Evolutionary conservation across 352 stramenopile genomes (phyloP).

Genomic region (Phytopythium kandeliae): DNA sequence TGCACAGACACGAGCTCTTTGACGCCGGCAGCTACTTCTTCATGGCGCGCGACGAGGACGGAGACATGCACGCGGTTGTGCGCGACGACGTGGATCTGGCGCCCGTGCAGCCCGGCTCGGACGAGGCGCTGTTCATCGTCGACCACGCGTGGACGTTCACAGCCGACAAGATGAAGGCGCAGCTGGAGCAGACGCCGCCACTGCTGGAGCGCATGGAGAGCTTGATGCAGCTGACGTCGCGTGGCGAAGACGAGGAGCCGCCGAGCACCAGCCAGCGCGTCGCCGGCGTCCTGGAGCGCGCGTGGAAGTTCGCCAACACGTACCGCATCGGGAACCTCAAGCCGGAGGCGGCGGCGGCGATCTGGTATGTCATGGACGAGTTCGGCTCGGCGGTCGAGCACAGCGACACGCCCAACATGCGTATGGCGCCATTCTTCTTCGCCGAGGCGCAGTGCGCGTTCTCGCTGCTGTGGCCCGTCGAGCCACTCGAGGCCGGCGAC

Average conservation of each 20-base stretch:
- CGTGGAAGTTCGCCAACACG: constrained; percentile 47
- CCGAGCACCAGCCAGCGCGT: constrained; percentile 20
- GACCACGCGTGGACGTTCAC: constrained; percentile 55
- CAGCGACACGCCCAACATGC: constrained; percentile 29
- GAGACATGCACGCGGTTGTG: constrained; percentile 37
- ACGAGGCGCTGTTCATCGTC: constrained; percentile 40
- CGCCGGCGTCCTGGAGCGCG: constrained; percentile 18
- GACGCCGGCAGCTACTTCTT: constrained; percentile 44
- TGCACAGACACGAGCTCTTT: constrained; percentile 43
- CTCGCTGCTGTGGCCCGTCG: constrained; percentile 39
- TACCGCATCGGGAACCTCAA: constrained; percentile 39
- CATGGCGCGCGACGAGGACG: constrained; percentile 37
- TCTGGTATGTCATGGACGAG: constrained; percentile 62
- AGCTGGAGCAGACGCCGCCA: constrained; percentile 21
- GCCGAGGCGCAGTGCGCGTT: constrained; percentile 33
- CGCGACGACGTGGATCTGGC: constrained; percentile 35
- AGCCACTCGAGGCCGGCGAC: constrained; percentile 33
- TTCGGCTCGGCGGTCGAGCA: constrained; percentile 51
- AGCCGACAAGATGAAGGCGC: constrained; percentile 27
- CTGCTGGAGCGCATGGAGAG: constrained; percentile 43
- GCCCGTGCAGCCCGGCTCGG: constrained; percentile 25
- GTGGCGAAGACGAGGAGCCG: constrained; percentile 10
- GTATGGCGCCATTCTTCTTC: constrained; percentile 52
- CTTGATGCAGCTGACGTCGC: constrained; percentile 28
- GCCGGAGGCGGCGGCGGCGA: constrained; percentile 32